Base-by-base conservation (phyloP, 2,329 filamentous ascomycete genomes). In the Penicillium expansum region DNA sequence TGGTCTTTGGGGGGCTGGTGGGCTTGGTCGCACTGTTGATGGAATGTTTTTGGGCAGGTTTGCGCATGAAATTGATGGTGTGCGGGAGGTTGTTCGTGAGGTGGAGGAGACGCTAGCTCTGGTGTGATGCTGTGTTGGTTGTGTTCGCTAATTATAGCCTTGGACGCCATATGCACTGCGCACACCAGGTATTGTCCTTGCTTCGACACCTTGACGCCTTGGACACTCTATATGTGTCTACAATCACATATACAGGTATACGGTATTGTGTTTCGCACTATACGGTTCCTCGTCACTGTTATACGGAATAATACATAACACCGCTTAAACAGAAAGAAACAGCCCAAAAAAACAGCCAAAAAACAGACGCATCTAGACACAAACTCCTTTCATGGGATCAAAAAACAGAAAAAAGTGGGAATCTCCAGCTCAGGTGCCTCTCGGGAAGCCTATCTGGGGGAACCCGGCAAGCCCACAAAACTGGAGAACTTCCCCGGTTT, bases 1-100 rank as follows among this genome's bases (percentile, higher is more conserved):
- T 1, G 91, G 91, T 0, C 79, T 92, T 45, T 95, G 89, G 72
- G 67, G 73, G 29, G 52, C 52, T 6, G 70, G 72, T 7, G 73
- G 81, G 63, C 38, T 76, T 94, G 59, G 85, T 83, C 81, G 84
- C 24, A 87, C 84, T 0, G 85, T 93, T 13, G 91, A 95, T 74
- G 91, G 90, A 0, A 77, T 94, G 73, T 94, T 94, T 67, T 71
- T 95, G 55, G 91, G 91, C 0, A 77, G 91, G 29, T 95, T 94
- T 71, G 91, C 86, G 13, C 91, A 95, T 75, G 86, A 93, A 68
- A 82, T 89, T 9, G 81, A 82, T 35, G 86, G 87, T 51, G 86
- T 95, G 63, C 81, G 84, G 58, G 84, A 84, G 75, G 90, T 91
- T 5, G 86, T 93, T 45, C 74, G 79, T 32, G 91, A 95, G 72